Evolutionary conservation across 345 rosid genomes (phyloP), one percentile per base, ranked within the genome.

Genomic region (Aquilaria yunnanensis): DNA sequence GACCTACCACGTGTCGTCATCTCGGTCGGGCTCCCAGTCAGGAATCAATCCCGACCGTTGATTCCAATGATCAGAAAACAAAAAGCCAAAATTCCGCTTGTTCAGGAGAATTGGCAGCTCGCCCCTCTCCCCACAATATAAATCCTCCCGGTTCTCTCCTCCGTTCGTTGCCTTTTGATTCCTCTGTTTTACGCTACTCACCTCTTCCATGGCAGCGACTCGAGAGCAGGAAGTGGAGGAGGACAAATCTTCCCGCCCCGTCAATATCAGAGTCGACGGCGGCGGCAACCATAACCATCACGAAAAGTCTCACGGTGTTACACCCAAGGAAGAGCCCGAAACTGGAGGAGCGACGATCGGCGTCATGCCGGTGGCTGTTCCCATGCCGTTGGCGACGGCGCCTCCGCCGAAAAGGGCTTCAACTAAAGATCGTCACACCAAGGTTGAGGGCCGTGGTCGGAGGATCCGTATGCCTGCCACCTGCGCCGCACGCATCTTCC

Each of bases 391-490:
- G 29, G 63, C 70, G 41, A 51, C 75, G 33, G 37, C 75, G 51
- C 43, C 76, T 74, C 81, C 80, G 54, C 74, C 75, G 47, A 88
- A 77, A 69, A 77, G 93, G 58, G 69, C 88, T 13, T 83, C 92
- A 9, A 84, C 94, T 46, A 89, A 90, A 69, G 98, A 88, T 72
- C 85, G 98, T 2, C 98, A 92, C 72, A 88, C 98, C 14, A 92
- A 92, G 64, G 98, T 92, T 4, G 96, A 89, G 71, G 98, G 96
- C 9, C 78, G 98, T 32, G 96, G 96, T 9, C 71, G 96, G 79
- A 85, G 98, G 85, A 87, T 92, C 78, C 87, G 98, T 67, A 92
- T 92, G 89, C 98, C 98, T 0, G 92, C 96, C 70, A 78, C 96
- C 16, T 88, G 96, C 68, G 98, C 98, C 2, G 96, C 98, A 41